phyloP scores from a whole-genome alignment of 2,329 filamentous ascomycete genomes.

The Ophiostoma angusticollis region DNA sequence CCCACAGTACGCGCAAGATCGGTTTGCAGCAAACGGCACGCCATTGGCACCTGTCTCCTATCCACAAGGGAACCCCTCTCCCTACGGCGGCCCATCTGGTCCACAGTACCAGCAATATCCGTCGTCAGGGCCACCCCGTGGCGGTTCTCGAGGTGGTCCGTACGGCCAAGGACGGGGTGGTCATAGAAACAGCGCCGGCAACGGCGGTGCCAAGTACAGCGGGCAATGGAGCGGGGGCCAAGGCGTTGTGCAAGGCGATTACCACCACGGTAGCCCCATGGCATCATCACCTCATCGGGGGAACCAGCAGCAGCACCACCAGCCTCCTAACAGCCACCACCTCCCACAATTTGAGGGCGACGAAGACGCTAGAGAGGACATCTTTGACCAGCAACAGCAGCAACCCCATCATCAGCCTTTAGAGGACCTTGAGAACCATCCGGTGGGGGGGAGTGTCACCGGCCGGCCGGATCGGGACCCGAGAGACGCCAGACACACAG shows the following conservation, averaged over 20 bases:
- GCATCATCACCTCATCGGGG: constrained; percentile 12
- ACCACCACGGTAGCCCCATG: constrained; percentile 14
- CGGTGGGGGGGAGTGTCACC: not conserved
- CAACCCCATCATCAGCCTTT: constrained; percentile 1
- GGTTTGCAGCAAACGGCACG: constrained; percentile 35
- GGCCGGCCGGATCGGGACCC: not conserved
- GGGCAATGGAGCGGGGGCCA: constrained; percentile 55
- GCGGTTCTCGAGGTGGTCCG: constrained; percentile 47
- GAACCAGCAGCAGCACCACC: constrained; percentile 15
- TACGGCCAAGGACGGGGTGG: constrained; percentile 37
- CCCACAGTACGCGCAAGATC: constrained; percentile 44
- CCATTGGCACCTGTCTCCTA: constrained; percentile 46
- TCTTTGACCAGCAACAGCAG: no score
- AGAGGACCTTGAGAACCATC: not conserved
- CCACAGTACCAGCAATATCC: constrained; percentile 40
- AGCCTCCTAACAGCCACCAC: constrained; percentile 8
- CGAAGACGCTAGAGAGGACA: constrained; percentile 3
- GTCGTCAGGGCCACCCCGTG: constrained; percentile 33
- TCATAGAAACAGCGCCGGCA: constrained; percentile 21
- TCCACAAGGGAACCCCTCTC: constrained; percentile 35
- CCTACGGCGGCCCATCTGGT: constrained; percentile 44
- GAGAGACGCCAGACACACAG: not conserved
- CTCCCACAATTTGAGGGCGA: constrained; percentile 4
- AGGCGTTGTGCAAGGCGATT: constrained; percentile 25
- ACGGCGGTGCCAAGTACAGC: constrained; percentile 43